phyloP scores from a whole-genome alignment of 345 rosid genomes.

The Melastoma malabathricum region DNA sequence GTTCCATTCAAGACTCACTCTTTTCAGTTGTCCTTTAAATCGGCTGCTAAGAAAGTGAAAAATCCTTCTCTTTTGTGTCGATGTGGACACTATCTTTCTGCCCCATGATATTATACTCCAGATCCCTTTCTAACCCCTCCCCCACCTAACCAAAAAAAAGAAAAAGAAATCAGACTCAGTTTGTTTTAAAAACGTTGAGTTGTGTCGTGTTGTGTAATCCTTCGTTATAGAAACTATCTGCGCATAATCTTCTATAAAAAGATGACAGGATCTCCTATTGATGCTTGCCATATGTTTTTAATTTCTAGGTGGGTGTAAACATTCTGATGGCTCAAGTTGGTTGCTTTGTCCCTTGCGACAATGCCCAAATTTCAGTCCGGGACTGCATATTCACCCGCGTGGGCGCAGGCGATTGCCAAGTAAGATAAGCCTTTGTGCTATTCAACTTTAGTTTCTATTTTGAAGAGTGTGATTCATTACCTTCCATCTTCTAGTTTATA shows the following conservation, averaged over 20 bases:
- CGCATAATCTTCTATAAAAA: too few relatives aligned
- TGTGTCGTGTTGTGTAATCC: too few relatives aligned
- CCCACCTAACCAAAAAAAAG: too few relatives aligned
- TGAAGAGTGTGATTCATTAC: neutral
- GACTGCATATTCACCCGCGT: conserved; percentile 98
- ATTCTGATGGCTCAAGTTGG: conserved; percentile 99
- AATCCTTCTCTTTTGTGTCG: neutral
- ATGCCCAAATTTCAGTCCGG: conserved; percentile 77
- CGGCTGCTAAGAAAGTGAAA: neutral
- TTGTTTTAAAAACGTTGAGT: too few relatives aligned
- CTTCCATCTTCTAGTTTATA: neutral
- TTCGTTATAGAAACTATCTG: too few relatives aligned
- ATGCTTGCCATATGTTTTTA: too few relatives aligned
- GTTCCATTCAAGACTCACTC: neutral
- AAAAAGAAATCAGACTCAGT: too few relatives aligned
- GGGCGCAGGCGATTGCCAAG: conserved; percentile 99
- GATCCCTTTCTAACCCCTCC: too few relatives aligned
- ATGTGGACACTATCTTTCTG: neutral
- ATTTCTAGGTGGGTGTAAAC: conserved; percentile 70
- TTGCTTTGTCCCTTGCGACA: conserved; percentile 87
- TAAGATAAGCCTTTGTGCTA: conserved; percentile 23
- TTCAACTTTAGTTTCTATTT: neutral
- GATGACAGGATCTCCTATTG: too few relatives aligned
- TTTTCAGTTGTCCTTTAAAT: neutral
- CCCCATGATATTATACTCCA: too few relatives aligned